Evolutionary conservation across 2,329 filamentous ascomycete genomes (phyloP), one percentile per base, ranked within the genome.

Genomic region (Cladophialophora carrionii): DNA sequence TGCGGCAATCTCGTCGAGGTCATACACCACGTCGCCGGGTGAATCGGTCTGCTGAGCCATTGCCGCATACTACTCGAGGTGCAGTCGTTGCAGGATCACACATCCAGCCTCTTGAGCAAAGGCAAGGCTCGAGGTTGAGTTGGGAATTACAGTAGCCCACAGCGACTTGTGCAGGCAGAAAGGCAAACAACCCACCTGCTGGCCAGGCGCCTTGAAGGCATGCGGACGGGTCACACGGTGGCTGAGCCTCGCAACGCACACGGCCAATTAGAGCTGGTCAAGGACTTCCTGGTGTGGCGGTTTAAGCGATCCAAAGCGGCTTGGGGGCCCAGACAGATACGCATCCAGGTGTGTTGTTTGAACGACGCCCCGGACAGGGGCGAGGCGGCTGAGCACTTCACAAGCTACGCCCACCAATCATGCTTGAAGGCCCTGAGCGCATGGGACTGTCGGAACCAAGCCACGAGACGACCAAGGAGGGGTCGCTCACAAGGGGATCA

Each of bases 1-100:
- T 63, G 75, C 67, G 3, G 29, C 57, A 12, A 72, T 64, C 24
- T 78, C 72, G 46, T 80, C 78, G 24, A 80, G 78, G 61, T 79
- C 70, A 24, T 73, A 66, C 4, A 57, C 22, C 22, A 34, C n/a
- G 43, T 24, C 8, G 46, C 29, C 52, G 14, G n/a, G 4, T n/a
- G 29, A 34, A n/a, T 54, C 7, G 6, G 52, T 20, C 10, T 29
- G 52, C 29, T 54, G 52, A 26, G 48, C 48, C 48, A 51, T 51
- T 51, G 48, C 20, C 20, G 22, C 48, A 14, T 26, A 24, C 1
- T 14, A 12, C 22, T 26, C 48, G 17, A 51, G 20, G 9, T 8
- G 37, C 2, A 43, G 6, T 17, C 8, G 17, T 43, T n/a, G 37
- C 17, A n/a, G 4, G 5, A 51, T 1, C 22, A 17, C 20, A 29